These are phyloP conservation scores for Paralagenidium karlingii DNA, from an alignment of 352 stramenopile species.

Conservation along the genomic window DNA sequence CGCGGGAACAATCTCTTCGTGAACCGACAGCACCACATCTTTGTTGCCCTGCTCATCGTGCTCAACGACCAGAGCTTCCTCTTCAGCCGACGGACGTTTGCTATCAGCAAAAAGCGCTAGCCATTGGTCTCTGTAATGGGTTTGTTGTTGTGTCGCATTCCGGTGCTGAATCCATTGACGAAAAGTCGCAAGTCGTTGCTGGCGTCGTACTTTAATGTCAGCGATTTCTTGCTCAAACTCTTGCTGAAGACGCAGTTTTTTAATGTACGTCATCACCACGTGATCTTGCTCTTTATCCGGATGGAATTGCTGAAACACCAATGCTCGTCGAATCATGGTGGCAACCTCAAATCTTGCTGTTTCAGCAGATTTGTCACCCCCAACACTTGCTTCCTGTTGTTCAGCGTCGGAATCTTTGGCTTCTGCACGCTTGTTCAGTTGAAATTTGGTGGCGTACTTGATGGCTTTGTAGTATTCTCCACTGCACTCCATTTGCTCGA, in stretches of 20 bases:
- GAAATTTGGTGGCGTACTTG: conserved; percentile 83
- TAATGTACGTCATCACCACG: conserved; percentile 70
- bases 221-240: conserved; percentile 40
- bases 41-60: too few species aligned
- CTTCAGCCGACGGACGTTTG: too few species aligned
- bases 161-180: too few species aligned
- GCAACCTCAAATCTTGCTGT: conserved; percentile 7
- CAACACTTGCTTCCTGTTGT: conserved; percentile 7
- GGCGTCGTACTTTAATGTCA: conserved; percentile 47
- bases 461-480: conserved; percentile 81
- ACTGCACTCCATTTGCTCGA: conserved; percentile 54
- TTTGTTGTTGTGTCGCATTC: too few species aligned
- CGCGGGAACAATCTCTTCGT: conserved; percentile 44
- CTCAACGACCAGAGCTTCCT: too few species aligned
- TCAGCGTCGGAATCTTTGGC: too few species aligned
- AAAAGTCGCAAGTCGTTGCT: too few species aligned
- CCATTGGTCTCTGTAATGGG: too few species aligned
- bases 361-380: conserved; percentile 14
- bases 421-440: conserved; percentile 15
- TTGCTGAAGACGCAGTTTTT: conserved; percentile 56
- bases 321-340: conserved; percentile 30
- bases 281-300: conserved; percentile 57
- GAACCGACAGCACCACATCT: conserved; percentile 47
- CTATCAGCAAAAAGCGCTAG: too few species aligned
- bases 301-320: conserved; percentile 39